These are phyloP conservation scores for Alloteropsis semialata DNA, from an alignment of 176 grass and related monocot species.

Conservation along the genomic window DNA sequence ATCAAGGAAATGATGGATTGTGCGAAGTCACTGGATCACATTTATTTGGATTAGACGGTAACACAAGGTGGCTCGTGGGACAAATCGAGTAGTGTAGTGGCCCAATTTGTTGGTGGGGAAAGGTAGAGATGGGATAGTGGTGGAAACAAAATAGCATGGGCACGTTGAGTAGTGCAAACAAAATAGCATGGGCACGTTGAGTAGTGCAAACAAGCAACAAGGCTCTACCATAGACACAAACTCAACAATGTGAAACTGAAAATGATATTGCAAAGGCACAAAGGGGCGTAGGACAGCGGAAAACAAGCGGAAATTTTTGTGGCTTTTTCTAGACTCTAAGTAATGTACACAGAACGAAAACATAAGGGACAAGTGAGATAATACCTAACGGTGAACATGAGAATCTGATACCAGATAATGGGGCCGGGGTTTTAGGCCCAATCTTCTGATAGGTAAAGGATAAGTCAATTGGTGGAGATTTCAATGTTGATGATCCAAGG, in stretches of 20 bases:
- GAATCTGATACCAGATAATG: background rate
- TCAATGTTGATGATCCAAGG: no score
- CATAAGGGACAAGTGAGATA: background rate
- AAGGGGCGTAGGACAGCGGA: background rate
- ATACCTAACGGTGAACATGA: background rate
- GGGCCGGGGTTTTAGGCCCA: no score
- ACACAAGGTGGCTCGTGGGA: no score
- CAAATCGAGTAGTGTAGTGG: no score
- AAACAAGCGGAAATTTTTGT: background rate
- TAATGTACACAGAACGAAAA: background rate
- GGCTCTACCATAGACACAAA: background rate
- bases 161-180: background rate
- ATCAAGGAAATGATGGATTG: no score
- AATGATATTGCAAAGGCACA: background rate
- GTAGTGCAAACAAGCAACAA: background rate
- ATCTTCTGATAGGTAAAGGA: no score
- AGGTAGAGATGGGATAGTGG: no score
- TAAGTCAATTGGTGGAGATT: no score
- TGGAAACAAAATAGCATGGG: no score
- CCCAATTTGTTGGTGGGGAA: no score
- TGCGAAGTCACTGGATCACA: no score
- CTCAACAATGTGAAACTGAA: background rate
- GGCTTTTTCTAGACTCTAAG: background rate
- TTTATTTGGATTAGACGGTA: no score
- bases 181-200: background rate